Conservation (phyloP, 75 land plant genomes). For the Ceratopteris richardii region DNA sequence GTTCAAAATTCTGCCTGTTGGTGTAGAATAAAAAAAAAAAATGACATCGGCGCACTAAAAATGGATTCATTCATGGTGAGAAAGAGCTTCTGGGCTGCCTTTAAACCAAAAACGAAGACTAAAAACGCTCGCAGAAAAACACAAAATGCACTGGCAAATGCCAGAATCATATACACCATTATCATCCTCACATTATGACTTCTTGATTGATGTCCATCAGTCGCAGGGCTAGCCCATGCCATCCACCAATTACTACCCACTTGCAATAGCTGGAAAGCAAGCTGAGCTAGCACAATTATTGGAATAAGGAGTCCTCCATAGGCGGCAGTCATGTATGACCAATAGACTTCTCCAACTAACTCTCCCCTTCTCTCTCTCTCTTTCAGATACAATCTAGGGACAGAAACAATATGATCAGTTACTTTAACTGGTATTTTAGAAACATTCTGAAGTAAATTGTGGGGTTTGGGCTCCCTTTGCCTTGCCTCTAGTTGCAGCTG, state of each 20-base stretch:
- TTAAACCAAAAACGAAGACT: constrained; percentile 79
- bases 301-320: constrained; percentile 70
- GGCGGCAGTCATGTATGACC: constrained; percentile 88
- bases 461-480: too few species aligned
- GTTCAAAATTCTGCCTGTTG: constrained; percentile 87
- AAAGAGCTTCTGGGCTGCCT: constrained; percentile 75
- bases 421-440: too few species aligned
- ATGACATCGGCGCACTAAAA: constrained; percentile 94
- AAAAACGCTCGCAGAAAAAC: constrained; percentile 74
- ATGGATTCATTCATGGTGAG: constrained; percentile 60
- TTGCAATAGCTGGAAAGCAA: constrained; percentile 73
- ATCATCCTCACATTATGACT: constrained; percentile 51
- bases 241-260: constrained; percentile 96
- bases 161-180: constrained; percentile 71
- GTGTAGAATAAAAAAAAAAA: constrained; percentile 98
- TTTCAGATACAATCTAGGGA: constrained; percentile 92
- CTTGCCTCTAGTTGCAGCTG: too few species aligned
- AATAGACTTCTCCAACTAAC: constrained; percentile 67
- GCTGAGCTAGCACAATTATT: constrained; percentile 62
- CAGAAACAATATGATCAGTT: too few species aligned
- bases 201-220: constrained; percentile 52
- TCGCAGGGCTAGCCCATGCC: constrained; percentile 95
- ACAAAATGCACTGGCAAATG: constrained; percentile 86
- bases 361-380: constrained; percentile 86
- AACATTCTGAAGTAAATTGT: too few species aligned